Percentiles rank a stretch among this genome's conserved stretches.
Evolutionary conservation across 306 rosid genomes (phyloP).

Genomic region (Castanospermum australe): DNA sequence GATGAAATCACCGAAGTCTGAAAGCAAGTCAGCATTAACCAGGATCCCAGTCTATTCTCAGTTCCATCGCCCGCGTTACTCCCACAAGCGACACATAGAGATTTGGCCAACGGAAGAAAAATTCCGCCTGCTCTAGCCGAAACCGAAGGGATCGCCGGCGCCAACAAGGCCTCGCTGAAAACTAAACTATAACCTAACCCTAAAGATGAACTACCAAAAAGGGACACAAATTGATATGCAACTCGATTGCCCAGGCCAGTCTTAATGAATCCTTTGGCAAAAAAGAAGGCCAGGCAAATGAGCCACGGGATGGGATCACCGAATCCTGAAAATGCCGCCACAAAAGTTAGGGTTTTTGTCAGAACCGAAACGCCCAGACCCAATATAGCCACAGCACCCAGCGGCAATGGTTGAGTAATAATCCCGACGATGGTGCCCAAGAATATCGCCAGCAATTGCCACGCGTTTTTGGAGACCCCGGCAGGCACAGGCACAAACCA

Average conservation of each 20-base stretch:
- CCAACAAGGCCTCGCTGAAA: conserved; percentile 47
- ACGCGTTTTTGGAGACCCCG: conserved; percentile 57
- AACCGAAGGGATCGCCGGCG: neutral
- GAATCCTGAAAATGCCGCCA: conserved; percentile 67
- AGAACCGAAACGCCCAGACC: conserved; percentile 60
- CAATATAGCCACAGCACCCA: conserved; percentile 62
- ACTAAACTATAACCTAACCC: conserved; percentile 72
- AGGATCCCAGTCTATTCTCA: conserved; percentile 50
- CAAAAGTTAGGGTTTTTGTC: conserved; percentile 59
- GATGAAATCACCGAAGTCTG: conserved; percentile 73
- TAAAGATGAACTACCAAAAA: conserved; percentile 58
- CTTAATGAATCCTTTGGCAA: conserved; percentile 68
- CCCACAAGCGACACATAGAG: neutral
- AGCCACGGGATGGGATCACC: conserved; percentile 79
- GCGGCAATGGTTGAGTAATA: conserved; percentile 68
- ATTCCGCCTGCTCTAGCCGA: conserved; percentile 52
- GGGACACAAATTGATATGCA: conserved; percentile 61
- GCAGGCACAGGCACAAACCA: conserved; percentile 64
- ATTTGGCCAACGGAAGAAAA: conserved; percentile 60
- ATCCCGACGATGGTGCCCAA: conserved; percentile 69
- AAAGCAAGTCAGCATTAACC: conserved; percentile 71
- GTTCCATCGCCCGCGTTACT: conserved; percentile 22
- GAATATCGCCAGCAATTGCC: conserved; percentile 67
- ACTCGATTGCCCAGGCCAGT: conserved; percentile 66
- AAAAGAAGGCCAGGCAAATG: conserved; percentile 68